Evolutionary conservation across 2,329 filamentous ascomycete species (phyloP).

Genomic region (Coniella lustricola): DNA sequence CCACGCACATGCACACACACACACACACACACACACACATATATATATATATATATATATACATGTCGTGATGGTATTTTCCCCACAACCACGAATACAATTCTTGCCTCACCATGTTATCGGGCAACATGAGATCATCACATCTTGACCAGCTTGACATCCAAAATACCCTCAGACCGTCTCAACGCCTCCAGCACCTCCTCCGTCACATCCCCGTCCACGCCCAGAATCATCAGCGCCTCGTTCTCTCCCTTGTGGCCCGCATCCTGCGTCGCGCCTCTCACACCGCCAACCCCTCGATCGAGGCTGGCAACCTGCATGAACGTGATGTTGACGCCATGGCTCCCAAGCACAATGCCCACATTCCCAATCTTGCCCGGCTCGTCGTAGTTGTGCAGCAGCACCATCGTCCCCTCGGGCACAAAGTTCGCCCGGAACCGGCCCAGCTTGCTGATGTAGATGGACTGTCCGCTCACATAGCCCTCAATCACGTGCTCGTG

Average conservation of each 20-base stretch:
- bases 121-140: conserved; percentile 21
- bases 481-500: conserved; percentile 53
- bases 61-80: too few relatives aligned
- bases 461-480: conserved; percentile 55
- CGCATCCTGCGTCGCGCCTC: conserved; percentile 20
- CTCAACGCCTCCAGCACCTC: conserved; percentile 45
- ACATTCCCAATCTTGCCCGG: conserved; percentile 79
- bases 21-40: too few relatives aligned
- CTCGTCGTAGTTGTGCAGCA: conserved; percentile 74
- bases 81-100: too few relatives aligned
- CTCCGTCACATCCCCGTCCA: conserved; percentile 57
- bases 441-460: conserved; percentile 66
- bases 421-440: conserved; percentile 68
- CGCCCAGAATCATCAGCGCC: conserved; percentile 75
- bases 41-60: too few relatives aligned
- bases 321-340: conserved; percentile 70
- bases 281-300: conserved; percentile 20
- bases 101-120: too few relatives aligned
- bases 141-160: conserved; percentile 46
- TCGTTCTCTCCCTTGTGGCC: conserved; percentile 44
- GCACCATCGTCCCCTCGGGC: conserved; percentile 67
- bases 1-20: too few relatives aligned
- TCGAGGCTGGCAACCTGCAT: conserved; percentile 65
- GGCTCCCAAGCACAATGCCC: conserved; percentile 60
- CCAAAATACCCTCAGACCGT: conserved; percentile 44